These are phyloP conservation scores for Aspergillus incahuasiensis DNA, from an alignment of 495 filamentous ascomycete genomes.

Conservation along the genomic window DNA sequence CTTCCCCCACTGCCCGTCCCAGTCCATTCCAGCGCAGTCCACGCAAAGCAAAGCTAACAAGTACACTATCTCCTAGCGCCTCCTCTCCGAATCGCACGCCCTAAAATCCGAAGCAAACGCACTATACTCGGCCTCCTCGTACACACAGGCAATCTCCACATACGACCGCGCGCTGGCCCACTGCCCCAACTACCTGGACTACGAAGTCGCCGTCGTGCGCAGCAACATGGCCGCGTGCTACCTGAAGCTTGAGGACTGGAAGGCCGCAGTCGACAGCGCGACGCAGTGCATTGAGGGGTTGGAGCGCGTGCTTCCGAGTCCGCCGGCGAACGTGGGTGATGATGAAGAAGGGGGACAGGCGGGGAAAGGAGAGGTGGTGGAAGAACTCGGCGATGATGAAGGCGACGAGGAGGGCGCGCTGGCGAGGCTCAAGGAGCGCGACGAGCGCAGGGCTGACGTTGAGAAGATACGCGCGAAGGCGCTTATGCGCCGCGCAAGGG, in stretches of 20 bases:
- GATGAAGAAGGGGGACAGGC: constrained; percentile 19
- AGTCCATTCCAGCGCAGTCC: neutral
- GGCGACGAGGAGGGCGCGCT: constrained; percentile 55
- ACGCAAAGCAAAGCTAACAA: constrained; percentile 1
- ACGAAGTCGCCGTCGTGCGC: constrained; percentile 80
- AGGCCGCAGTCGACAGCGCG: constrained; percentile 71
- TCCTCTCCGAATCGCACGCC: constrained; percentile 66
- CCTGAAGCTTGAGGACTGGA: constrained; percentile 82
- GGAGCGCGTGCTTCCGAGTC: constrained; percentile 50
- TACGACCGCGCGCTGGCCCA: constrained; percentile 81
- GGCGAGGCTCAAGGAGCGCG: constrained; percentile 45
- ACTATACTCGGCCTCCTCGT: constrained; percentile 66
- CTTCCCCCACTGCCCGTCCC: constrained; percentile 28
- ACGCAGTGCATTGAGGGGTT: constrained; percentile 68
- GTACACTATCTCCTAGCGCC: constrained; percentile 38
- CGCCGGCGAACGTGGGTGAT: constrained; percentile 11
- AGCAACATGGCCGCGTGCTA: constrained; percentile 91
- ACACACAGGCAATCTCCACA: constrained; percentile 78
- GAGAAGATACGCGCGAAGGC: constrained; percentile 78
- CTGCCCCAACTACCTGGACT: constrained; percentile 85
- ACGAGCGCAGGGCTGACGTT: constrained; percentile 57
- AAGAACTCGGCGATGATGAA: constrained; percentile 52
- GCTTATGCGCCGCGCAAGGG: constrained; percentile 78
- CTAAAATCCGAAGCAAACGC: constrained; percentile 76
- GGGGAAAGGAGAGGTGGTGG: constrained; percentile 33